These are phyloP conservation scores for Xylaria sp. DNA, from an alignment of 2,329 filamentous ascomycete genomes.

Conservation along the genomic window DNA sequence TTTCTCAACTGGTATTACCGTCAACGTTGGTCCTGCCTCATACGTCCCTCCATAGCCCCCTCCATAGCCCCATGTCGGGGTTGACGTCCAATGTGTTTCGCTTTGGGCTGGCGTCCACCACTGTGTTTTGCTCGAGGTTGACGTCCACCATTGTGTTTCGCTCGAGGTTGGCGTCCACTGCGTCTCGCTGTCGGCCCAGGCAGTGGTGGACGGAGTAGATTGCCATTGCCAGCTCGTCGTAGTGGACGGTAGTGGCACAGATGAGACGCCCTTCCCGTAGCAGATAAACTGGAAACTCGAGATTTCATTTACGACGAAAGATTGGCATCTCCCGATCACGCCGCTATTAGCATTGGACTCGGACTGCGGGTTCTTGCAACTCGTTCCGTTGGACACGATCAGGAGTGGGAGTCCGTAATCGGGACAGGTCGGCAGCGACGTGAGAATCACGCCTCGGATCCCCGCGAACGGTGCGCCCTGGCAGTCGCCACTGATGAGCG, in stretches of 20 bases:
- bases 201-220: conserved; percentile 11
- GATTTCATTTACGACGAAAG: conserved; percentile 15
- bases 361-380: conserved; percentile 20
- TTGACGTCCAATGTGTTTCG: background rate
- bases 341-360: conserved; percentile 14
- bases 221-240: conserved; percentile 15
- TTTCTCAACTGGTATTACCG: conserved; percentile 10
- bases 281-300: conserved; percentile 22
- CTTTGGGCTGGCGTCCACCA: no score
- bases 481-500: conserved; percentile 19
- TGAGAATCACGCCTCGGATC: conserved; percentile 15
- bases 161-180: conserved; percentile 1
- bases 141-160: background rate
- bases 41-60: background rate
- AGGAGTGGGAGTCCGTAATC: conserved; percentile 18
- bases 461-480: conserved; percentile 15
- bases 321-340: conserved; percentile 18
- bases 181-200: conserved; percentile 11
- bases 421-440: conserved; percentile 17
- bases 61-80: conserved; percentile 14
- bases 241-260: conserved; percentile 15
- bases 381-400: conserved; percentile 17
- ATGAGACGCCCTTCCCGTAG: conserved; percentile 23
- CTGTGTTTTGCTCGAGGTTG: background rate
- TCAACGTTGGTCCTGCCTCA: conserved; percentile 12